Percentiles rank a stretch among this genome's conserved stretches.
These are phyloP conservation scores for Wickerhamiella alocasiicola DNA, from an alignment of 805 yeast genomes.

Conservation along the genomic window DNA sequence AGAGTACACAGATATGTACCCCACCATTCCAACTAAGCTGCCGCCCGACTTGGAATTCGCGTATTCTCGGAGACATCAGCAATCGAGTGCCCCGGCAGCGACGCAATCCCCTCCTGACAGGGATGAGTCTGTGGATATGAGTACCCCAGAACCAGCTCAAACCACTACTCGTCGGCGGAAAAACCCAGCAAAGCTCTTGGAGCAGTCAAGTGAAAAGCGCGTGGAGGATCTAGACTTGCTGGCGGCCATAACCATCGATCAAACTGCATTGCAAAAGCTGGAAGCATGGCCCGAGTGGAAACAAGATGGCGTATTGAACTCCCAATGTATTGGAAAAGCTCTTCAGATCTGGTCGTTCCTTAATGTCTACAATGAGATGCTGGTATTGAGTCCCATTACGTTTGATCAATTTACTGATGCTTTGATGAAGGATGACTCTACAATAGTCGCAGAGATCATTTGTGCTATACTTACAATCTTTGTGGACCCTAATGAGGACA, in stretches of 20 bases:
- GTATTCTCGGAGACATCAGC: background rate
- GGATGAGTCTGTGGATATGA: background rate
- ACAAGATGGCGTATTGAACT: conserved; percentile 12
- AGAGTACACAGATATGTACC: conserved; percentile 54
- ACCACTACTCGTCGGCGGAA: conserved; percentile 1
- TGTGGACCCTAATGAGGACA: conserved; percentile 35
- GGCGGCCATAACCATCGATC: conserved; percentile 1
- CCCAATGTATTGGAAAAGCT: conserved; percentile 19
- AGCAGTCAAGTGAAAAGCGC: background rate
- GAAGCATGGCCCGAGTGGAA: conserved; percentile 19
- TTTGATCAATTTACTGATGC: conserved; percentile 65
- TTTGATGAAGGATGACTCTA: conserved; percentile 30
- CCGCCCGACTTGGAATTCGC: conserved; percentile 13
- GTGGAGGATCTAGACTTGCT: conserved; percentile 4
- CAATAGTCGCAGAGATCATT: conserved; percentile 51
- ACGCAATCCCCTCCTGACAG: background rate
- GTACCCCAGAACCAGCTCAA: conserved; percentile 2
- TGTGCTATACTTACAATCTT: conserved; percentile 49
- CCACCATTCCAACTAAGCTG: conserved; percentile 32
- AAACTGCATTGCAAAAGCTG: background rate
- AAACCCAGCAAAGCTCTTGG: background rate
- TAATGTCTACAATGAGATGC: conserved; percentile 53
- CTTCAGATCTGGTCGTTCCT: conserved; percentile 66
- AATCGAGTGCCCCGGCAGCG: background rate
- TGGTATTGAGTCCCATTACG: conserved; percentile 58